Evolutionary conservation across 441 rosid species (phyloP), one percentile per base, ranked within the genome.

Genomic region (Arabidopsis hybrid): DNA sequence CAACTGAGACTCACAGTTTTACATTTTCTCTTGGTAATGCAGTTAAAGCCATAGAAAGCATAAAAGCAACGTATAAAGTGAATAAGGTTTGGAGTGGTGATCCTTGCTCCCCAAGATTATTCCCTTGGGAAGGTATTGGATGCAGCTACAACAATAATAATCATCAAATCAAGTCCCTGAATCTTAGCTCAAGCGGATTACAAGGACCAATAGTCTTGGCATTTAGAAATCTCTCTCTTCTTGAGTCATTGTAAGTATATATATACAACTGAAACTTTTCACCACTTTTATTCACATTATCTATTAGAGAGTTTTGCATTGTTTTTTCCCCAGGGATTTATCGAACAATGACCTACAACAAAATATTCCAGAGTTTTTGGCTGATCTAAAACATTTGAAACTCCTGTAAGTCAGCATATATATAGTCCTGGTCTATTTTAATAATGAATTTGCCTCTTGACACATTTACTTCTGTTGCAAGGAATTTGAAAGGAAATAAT

Each of bases 41-140:
- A 85, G 89, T 76, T 67, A 21, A 60, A 0, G 87, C 88, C 10
- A 80, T 90, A 31, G 74, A 73, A 74, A 67, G 8, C 3, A 80
- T 85, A 49, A 87, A 74, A 74, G 39, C 13, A 26, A 58, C 3
- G 0, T 88, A 86, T 65, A 34, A 32, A 6, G 78, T 84, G 45
- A 66, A 10, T 1, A 76, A 70, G 47, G 73, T 60, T 8, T 90
- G 91, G 93, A 79, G 71, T 51, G 91, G 96, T 40, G 96, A 90
- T 79, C 93, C 93, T 14, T 88, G 93, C 36, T 64, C 59, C 1
- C 90, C 93, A 31, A 45, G 8, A 32, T 56, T 67, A 11, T 76
- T 45, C 60, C 55, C 84, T 31, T 90, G 96, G 93, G 83, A 83
- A 61, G 89, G 90, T 61, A 18, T 90, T 17, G 76, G 65, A 51